These are phyloP conservation scores for Erythrophleum ivorense DNA, from an alignment of 331 rosid genomes.

Conservation along the genomic window DNA sequence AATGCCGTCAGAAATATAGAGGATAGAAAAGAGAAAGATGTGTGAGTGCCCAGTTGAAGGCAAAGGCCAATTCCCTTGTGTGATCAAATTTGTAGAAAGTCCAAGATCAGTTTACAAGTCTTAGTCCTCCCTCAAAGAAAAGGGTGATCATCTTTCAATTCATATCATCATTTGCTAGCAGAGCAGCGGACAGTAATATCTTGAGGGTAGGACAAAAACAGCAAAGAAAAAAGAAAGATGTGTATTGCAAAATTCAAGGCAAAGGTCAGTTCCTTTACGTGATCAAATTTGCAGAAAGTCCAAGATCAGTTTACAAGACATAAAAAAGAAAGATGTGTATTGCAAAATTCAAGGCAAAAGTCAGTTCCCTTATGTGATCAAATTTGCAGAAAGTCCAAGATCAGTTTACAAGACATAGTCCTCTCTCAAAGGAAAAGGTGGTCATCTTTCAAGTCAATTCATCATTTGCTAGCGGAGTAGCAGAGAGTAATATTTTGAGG, in stretches of 20 bases:
- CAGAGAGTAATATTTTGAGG: not conserved
- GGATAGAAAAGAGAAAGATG: constrained; percentile 7
- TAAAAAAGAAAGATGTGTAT: not conserved
- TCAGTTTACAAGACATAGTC: not conserved
- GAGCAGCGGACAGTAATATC: not conserved
- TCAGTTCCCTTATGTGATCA: not conserved
- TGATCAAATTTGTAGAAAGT: not conserved
- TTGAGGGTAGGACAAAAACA: not conserved
- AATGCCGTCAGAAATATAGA: not conserved
- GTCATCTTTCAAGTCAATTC: constrained; percentile 1
- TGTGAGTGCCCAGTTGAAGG: constrained; percentile 12
- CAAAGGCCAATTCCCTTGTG: constrained; percentile 8
- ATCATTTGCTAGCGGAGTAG: not conserved
- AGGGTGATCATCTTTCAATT: not conserved
- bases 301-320: not conserved
- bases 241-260: constrained; percentile 20
- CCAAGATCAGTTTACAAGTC: not conserved
- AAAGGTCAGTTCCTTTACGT: constrained; percentile 1
- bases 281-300: not conserved
- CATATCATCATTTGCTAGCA: not conserved
- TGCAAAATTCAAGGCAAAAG: constrained; percentile 24
- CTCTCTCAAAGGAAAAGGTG: not conserved
- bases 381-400: not conserved
- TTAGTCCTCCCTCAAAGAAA: not conserved
- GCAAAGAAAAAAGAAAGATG: constrained; percentile 1